Percentiles rank a stretch among this genome's conserved stretches.
phyloP scores from a whole-genome alignment of 805 yeast genomes.

The Candida coquimbonensis region DNA sequence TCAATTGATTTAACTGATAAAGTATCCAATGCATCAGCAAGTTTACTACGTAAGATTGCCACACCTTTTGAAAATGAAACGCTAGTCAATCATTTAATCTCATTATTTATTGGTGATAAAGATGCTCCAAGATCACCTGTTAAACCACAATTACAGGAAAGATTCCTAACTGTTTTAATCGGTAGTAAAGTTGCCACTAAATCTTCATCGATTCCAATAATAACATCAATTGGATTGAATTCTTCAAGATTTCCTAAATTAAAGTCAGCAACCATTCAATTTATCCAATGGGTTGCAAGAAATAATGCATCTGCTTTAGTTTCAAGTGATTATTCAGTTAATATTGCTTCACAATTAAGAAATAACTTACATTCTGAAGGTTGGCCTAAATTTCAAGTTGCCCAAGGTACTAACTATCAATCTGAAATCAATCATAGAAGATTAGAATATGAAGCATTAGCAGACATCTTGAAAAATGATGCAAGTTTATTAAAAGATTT shows the following conservation, averaged over 20 bases:
- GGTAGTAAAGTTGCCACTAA: slow-evolving; percentile 48
- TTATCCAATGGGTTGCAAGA: slow-evolving; percentile 54
- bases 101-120: slow-evolving; percentile 45
- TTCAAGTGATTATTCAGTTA: slow-evolving; percentile 27
- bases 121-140: slow-evolving; percentile 43
- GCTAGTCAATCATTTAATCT: slow-evolving; percentile 38
- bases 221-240: slow-evolving; percentile 54
- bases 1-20: slow-evolving; percentile 51
- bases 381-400: slow-evolving; percentile 45
- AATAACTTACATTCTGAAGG: slow-evolving; percentile 48
- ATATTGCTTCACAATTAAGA: slow-evolving; percentile 47
- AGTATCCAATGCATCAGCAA: slow-evolving; percentile 48
- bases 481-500: slow-evolving; percentile 38
- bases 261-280: slow-evolving; percentile 51
- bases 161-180: slow-evolving; percentile 40
- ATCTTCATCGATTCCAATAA: slow-evolving; percentile 33
- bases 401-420: slow-evolving; percentile 31
- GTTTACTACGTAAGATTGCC: slow-evolving; percentile 40
- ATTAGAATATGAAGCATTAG: slow-evolving; percentile 72
- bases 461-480: slow-evolving; percentile 49
- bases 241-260: slow-evolving; percentile 42
- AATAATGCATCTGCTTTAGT: slow-evolving; percentile 16
- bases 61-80: slow-evolving; percentile 45
- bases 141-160: slow-evolving; percentile 45
- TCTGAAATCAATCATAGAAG: slow-evolving; percentile 40